Evolutionary conservation across 257 asterid genomes (phyloP), one percentile per base, ranked within the genome.

Genomic region (Nicotiana tomentosiformis): DNA sequence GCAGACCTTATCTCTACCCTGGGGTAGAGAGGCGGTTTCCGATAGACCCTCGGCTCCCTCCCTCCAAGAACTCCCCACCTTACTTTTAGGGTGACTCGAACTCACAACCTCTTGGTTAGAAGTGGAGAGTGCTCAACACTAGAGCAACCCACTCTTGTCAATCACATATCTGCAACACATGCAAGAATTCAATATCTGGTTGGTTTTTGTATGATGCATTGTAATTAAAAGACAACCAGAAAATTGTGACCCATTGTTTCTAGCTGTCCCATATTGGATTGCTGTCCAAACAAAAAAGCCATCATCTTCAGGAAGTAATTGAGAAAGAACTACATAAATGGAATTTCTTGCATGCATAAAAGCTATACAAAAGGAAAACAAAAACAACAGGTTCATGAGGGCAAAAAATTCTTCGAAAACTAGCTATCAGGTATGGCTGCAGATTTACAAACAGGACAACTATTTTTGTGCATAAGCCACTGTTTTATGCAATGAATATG

Each of bases 401-500:
- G 15, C 10, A 14, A 66, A 32, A 66, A 15, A 32, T 14, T 66
- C 51, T 16, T 33, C 6, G 3, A 5, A 66, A 32, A 56, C 66
- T 66, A 43, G 83, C 67, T 77, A 53, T 77, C 26, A 39, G 87
- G 55, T 78, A 62, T 85, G 18, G 92, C 98, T 16, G 90, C 87
- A 7, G 89, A 85, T 88, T 93, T 95, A 89, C 97, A 95, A 80
- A 95, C 62, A 2, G 98, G 98, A 88, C 97, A 95, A 57, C 81
- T 81, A 60, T 90, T 95, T 84, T 88, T 95, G 86, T 89, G 97
- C 81, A 81, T 84, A 29, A 95, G 97, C 98, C 99, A 95, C 84
- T 91, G 92, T 92, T 84, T 89, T 84, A 93, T 93, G 94, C 97
- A 92, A 33, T 86, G 86, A 10, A 87, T 84, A 88, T 95, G 97